Evolutionary conservation across 495 filamentous ascomycete species (phyloP), one percentile per base, ranked within the genome.

Genomic region (Elaphomyces granulatus): DNA sequence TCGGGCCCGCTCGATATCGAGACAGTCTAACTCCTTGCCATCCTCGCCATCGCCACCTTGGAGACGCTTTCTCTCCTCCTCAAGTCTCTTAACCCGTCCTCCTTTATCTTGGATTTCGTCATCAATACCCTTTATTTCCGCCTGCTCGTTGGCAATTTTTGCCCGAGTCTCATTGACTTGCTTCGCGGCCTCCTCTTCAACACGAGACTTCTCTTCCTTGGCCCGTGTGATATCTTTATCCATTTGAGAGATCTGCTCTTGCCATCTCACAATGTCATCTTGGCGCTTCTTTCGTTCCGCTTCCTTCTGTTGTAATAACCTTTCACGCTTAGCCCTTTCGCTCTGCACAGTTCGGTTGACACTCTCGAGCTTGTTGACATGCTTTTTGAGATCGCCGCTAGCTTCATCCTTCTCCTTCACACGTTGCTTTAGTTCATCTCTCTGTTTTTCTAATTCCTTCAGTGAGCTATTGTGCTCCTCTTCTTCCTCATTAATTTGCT

Each of bases 391-490:
- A 50, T 81, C 80, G 34, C 80, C 75, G n/a, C 78, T 87, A 19
- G 73, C 75, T 43, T 92, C 83, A 43, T 93, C 85, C 54, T 83
- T 87, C 46, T 93, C 84, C 52, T 79, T 86, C 30, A 86, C 68
- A 30, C 75, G 67, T 48, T 80, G 76, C 50, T 62, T 78, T 47
- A 92, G 72, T 21, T 78, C 71, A 45, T 87, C 83, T 40, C 86
- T 64, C 40, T 85, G 78, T 33, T 70, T 68, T 12, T 65, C 55
- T 3, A 85, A 54, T 4, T 74, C 69, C 16, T 62, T 64, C 34
- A 77, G 74, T 20, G 76, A 60, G 10, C 59, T 60, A 41, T 78
- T 73, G 39, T 83, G 75, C 45, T 95, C 85, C 8, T 87, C 81
- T 39, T 87, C 73, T 34, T 80, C 68, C 9, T 77, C 72, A 19